Conservation (phyloP, 305 asterid genomes). For the Solanum hybrid region DNA sequence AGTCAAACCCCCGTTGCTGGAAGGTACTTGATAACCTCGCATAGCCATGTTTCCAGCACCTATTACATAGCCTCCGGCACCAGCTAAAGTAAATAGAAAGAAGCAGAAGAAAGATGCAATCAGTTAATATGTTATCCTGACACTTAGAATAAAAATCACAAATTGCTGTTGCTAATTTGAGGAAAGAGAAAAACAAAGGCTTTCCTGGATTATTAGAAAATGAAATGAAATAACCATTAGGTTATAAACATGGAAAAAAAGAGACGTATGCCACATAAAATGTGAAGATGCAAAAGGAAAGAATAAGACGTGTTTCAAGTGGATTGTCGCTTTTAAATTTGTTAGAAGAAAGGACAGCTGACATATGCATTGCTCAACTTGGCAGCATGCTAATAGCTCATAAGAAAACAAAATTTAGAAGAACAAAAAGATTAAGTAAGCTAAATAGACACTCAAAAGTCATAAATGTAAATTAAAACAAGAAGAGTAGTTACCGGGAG, state of each 20-base stretch:
- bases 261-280: neutral
- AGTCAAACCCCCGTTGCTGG: conserved; percentile 26
- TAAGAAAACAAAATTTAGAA: neutral
- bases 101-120: neutral
- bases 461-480: neutral
- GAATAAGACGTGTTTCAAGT: neutral
- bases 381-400: neutral
- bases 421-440: neutral
- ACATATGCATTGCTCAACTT: neutral
- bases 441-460: neutral
- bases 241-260: neutral
- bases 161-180: neutral
- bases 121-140: neutral
- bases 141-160: neutral
- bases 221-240: neutral
- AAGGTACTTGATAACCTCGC: conserved; percentile 46
- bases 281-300: neutral
- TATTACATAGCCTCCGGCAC: conserved; percentile 25
- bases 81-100: conserved; percentile 6
- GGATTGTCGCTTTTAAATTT: neutral
- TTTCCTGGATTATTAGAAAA: neutral
- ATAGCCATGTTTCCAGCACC: conserved; percentile 40
- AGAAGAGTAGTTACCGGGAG: conserved; percentile 36
- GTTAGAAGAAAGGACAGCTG: neutral
- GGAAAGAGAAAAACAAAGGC: neutral